Base-by-base conservation (phyloP, 2,329 filamentous ascomycete species). In the Diaporthe helianthi region DNA sequence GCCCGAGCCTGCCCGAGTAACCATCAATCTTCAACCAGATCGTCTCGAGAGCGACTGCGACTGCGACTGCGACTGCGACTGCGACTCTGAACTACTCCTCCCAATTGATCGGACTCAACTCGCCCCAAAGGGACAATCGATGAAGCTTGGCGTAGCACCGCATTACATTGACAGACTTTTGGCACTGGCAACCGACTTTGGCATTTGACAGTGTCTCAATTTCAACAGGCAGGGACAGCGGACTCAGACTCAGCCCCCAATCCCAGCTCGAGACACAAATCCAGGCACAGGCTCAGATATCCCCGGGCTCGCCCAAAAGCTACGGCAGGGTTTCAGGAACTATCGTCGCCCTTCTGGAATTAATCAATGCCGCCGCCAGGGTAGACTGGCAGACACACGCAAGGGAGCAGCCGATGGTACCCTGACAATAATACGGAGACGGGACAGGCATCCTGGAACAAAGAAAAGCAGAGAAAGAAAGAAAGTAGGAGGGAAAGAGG, bases 351-450 rank as follows among this genome's bases (percentile, higher is more conserved):
- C 44, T 63, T 49, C 44, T 63, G 58, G 58, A 63, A 63, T 49
- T 61, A 24, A 63, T 49, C 58, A 63, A 63, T 63, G 58, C 58
- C 58, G 58, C 58, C 41, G 58, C 58, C 58, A 29, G 58, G 58
- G 41, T 61, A 47, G 58, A 63, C 58, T 63, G 58, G 58, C 41
- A 49, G 31, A 49, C 41, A 49, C 41, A 63, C 58, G 58, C 41
- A 63, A 63, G 58, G 58, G 58, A 63, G 41, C 58, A 31, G 36
- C 51, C 53, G 44, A 60, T 69, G 68, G 63, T 61, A 53, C 46
- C 58, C 58, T 63, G 44, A 63, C 29, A n/a, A 63, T 51, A 46
- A 52, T 8, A 67, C 15, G 52, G 46, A n/a, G 36, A 65, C 53
- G 33, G 52, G 46, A 67, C 63, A 41, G 63, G 44, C 53, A 67